These are phyloP conservation scores for Dillenia turbinata DNA, from an alignment of 164 flowering plant genomes.

Conservation along the genomic window DNA sequence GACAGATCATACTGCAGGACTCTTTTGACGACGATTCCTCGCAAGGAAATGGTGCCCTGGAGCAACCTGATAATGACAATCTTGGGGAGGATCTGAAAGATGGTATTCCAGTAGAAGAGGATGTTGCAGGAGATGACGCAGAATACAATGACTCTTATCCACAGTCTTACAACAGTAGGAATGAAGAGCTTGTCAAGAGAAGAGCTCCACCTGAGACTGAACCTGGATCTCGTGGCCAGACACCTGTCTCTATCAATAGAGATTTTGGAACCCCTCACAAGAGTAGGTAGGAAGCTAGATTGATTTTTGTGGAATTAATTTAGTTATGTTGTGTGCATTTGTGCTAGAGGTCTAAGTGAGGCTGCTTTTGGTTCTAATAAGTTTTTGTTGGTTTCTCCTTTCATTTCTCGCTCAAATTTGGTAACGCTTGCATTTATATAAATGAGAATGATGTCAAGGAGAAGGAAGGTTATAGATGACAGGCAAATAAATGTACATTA, in stretches of 20 bases:
- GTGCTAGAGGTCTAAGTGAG: no score
- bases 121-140: conserved; percentile 21
- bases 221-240: conserved; percentile 37
- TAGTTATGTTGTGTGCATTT: no score
- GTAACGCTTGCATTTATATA: no score
- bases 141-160: conserved; percentile 34
- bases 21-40: conserved; percentile 59
- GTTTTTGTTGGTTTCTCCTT: no score
- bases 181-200: conserved; percentile 39
- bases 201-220: conserved; percentile 22
- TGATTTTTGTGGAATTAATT: no score
- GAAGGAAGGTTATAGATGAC: no score
- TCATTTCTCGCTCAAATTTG: no score
- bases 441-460: no score
- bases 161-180: conserved; percentile 27
- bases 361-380: no score
- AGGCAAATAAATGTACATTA: no score
- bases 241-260: conserved; percentile 23
- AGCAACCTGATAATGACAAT: conserved; percentile 32
- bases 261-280: conserved; percentile 24
- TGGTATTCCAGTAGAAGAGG: conserved; percentile 36
- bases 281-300: conserved; percentile 41
- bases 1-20: conserved; percentile 78
- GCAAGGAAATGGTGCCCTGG: conserved; percentile 38
- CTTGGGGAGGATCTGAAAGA: conserved; percentile 33